Evolutionary conservation across 768 basidiomycete species (phyloP).

Genomic region (Infundibulicybe gibba): DNA sequence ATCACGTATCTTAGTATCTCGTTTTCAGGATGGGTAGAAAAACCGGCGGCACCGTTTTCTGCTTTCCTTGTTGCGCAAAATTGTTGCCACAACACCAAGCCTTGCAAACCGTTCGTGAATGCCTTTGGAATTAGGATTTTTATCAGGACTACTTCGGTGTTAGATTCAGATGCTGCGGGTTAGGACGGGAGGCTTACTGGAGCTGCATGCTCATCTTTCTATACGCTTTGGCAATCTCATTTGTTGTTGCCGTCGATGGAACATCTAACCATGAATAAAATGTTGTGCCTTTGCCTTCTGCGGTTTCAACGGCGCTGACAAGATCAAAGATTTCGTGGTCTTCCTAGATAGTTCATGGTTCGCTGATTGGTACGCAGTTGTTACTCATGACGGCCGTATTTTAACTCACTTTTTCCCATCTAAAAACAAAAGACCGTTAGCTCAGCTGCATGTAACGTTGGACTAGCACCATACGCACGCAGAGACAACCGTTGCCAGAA

Average conservation of each 20-base stretch:
- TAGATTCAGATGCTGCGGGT: neutral
- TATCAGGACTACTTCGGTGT: conserved; percentile 76
- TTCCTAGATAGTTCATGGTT: conserved; percentile 46
- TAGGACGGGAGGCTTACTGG: conserved; percentile 59
- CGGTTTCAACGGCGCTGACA: conserved; percentile 71
- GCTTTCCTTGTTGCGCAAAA: conserved; percentile 72
- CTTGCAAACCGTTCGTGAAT: conserved; percentile 91
- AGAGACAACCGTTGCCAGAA: conserved; percentile 47
- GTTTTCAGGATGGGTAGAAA: neutral
- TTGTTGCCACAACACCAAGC: conserved; percentile 80
- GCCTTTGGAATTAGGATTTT: conserved; percentile 82
- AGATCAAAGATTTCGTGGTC: conserved; percentile 98
- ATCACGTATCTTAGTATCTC: neutral
- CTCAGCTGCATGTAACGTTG: neutral
- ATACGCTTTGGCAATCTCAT: conserved; percentile 88
- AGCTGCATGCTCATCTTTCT: conserved; percentile 85
- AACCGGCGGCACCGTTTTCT: conserved; percentile 62
- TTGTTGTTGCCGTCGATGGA: conserved; percentile 62
- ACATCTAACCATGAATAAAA: conserved; percentile 96
- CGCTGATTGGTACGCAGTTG: neutral
- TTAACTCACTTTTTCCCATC: conserved; percentile 66
- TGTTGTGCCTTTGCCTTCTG: conserved; percentile 91
- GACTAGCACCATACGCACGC: conserved; percentile 46
- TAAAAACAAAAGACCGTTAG: conserved; percentile 18
- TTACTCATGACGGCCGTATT: neutral